Percentiles rank a stretch among this genome's conserved stretches.
Conservation (phyloP, 768 basidiomycete genomes). For the Phaffia australis region DNA sequence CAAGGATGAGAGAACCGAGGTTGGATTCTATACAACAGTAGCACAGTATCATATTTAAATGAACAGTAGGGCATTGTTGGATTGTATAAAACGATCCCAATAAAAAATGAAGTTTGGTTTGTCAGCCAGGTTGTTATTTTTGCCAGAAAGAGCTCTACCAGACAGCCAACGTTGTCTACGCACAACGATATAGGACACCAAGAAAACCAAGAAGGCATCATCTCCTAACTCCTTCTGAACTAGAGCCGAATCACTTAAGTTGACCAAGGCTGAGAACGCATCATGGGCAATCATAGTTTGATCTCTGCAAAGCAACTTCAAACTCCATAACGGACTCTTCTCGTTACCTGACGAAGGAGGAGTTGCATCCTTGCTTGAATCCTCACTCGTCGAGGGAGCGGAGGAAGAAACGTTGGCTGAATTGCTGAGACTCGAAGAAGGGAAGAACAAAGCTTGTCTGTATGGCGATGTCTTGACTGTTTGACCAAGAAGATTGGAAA, state of each 20-base stretch:
- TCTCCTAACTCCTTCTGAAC: constrained; percentile 60
- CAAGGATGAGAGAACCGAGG: constrained; percentile 80
- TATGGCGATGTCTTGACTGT: constrained; percentile 61
- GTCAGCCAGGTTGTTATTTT: neutral
- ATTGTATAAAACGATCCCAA: neutral
- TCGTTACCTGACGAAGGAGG: neutral
- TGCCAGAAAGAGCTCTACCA: too few relatives aligned
- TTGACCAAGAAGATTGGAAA: constrained; percentile 70
- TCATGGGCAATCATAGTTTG: constrained; percentile 82
- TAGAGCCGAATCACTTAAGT: constrained; percentile 73
- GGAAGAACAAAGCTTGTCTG: constrained; percentile 61
- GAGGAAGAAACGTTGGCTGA: constrained; percentile 33
- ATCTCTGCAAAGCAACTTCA: constrained; percentile 80
- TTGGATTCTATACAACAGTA: constrained; percentile 55
- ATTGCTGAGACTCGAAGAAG: constrained; percentile 26
- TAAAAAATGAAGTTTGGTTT: neutral
- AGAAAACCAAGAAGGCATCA: constrained; percentile 59
- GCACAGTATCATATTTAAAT: neutral
- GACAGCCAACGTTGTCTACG: too few relatives aligned
- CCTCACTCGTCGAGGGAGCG: neutral
- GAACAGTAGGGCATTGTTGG: neutral
- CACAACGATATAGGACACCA: constrained; percentile 38
- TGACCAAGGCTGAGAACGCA: constrained; percentile 85
- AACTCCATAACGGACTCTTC: constrained; percentile 43
- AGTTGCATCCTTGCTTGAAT: constrained; percentile 35